phyloP scores from a whole-genome alignment of 2,329 filamentous ascomycete genomes.

The Microsporum ferrugineum region DNA sequence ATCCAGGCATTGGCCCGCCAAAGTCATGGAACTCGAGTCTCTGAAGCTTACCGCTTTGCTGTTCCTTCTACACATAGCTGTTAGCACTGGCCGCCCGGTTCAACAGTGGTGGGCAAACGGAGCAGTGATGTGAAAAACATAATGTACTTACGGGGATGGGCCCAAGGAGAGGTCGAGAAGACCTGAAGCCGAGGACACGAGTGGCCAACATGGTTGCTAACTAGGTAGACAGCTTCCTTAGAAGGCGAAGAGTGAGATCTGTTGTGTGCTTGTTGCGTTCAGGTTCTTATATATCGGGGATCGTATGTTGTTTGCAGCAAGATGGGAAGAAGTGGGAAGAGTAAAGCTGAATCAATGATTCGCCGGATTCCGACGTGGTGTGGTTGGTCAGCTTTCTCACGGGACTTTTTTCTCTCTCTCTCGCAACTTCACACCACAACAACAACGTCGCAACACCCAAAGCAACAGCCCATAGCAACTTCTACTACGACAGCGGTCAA shows the following conservation, averaged over 20 bases:
- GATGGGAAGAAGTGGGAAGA: constrained; percentile 1
- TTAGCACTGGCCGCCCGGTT: constrained; percentile 29
- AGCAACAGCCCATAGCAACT: not conserved
- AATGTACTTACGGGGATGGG: constrained; percentile 57
- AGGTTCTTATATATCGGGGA: not conserved
- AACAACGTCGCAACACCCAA: not conserved
- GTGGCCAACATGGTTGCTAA: constrained; percentile 51
- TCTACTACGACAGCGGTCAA: constrained; percentile 8
- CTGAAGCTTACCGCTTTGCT: constrained; percentile 44
- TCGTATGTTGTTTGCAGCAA: not conserved
- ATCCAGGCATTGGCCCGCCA: not conserved
- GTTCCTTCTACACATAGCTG: constrained; percentile 45
- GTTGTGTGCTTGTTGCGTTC: not conserved
- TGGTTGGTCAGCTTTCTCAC: constrained; percentile 5
- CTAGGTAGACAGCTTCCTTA: not conserved
- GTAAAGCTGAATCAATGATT: not conserved
- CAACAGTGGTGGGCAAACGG: constrained; percentile 15
- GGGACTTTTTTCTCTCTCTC: constrained; percentile 7
- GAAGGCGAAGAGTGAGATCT: not conserved
- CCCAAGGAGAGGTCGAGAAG: constrained; percentile 36
- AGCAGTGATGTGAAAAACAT: constrained; percentile 9
- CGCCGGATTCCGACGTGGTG: not conserved
- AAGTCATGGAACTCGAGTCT: not conserved
- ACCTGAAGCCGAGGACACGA: constrained; percentile 52
- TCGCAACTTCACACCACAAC: constrained; percentile 8